Evolutionary conservation across 805 yeast species (phyloP), one percentile per base, ranked within the genome.

Genomic region (Pichia membranifaciens): DNA sequence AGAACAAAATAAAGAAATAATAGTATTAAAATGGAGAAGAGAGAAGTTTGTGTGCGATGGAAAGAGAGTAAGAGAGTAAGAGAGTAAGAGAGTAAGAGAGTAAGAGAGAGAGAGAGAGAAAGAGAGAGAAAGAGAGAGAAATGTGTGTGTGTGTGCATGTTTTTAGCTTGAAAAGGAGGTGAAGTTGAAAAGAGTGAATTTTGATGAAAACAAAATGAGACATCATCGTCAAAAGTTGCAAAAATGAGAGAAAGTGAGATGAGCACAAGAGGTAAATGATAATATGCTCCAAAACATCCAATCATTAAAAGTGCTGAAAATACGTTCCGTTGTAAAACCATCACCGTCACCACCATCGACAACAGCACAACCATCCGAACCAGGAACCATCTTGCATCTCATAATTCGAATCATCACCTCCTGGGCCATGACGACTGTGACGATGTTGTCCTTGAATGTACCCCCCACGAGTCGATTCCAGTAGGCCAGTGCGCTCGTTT

Each of bases 401-500:
- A 2, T 13, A 21, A 21, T 38, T 8, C 10, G 23, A 15, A 32
- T 41, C 35, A 18, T 29, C 38, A 36, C 23, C 35, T 20, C 28
- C 38, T 15, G 17, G 16, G 16, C 29, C 29, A 21, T 17, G 17
- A n/a, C 21, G 33, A 38, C 29, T 28, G 15, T 17, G 38, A 25
- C 31, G 21, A 17, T 22, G 16, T 18, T 38, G 42, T 16, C 15
- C 13, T 38, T 32, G 39, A 8, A 13, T 22, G 25, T 44, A 33
- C 17, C 32, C 29, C 29, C 7, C 28, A 35, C 33, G 25, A 21
- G n/a, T 7, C 7, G 23, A 20, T 34, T 6, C 12, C 38, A 47
- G 32, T 16, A 47, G 29, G 7, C 47, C 50, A 6, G 44, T 38
- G 2, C 47, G 33, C 40, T 47, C 50, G 36, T 47, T 43, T 9